Evolutionary conservation across 202 grass and related monocot species (phyloP), one percentile per base, ranked within the genome.

Genomic region (Alloteropsis angusta): DNA sequence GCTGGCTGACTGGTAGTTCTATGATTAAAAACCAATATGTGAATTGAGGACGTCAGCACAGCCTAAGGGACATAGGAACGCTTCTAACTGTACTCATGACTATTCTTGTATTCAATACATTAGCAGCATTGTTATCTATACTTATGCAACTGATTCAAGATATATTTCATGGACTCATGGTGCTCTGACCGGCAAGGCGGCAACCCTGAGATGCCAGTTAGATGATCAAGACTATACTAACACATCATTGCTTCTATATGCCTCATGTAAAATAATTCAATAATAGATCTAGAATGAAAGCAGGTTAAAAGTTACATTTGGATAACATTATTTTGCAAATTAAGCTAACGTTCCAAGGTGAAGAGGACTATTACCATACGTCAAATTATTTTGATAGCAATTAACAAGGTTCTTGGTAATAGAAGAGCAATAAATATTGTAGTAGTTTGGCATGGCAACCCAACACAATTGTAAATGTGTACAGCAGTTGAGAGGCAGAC

Each of bases 91-190:
- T 6, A 3, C 23, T 56, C 16, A 14, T 42, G 62, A 39, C 49
- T 78, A 28, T 72, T 56, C 17, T 46, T 56, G 35, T 18, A 68
- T 35, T 68, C n/a, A 52, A 54, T 2, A 85, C 44, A 85, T 50
- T 9, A 65, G 13, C 15, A 39, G 57, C 4, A 34, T 49, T 85
- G 16, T 49, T 30, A 47, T 76, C 17, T 65, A 58, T 61, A 67
- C 48, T 32, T 57, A 2, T 80, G 69, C 9, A 57, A 46, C 8
- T 65, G 48, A 28, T 78, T 71, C 37, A 65, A 48, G 49, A 65
- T 13, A 72, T 36, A n/a, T 9, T 2, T 53, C 47, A 37, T 72
- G 63, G 9, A 23, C 37, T 65, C 34, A 10, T 17, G 45, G 58
- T 16, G 6, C 5, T 60, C 59, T 36, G 7, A 6, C 15, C 15